A percentile compares a stretch with the other conserved stretches of the same genome.
Evolutionary conservation across 345 rosid genomes (phyloP).

Genomic region (Brassica incana): DNA sequence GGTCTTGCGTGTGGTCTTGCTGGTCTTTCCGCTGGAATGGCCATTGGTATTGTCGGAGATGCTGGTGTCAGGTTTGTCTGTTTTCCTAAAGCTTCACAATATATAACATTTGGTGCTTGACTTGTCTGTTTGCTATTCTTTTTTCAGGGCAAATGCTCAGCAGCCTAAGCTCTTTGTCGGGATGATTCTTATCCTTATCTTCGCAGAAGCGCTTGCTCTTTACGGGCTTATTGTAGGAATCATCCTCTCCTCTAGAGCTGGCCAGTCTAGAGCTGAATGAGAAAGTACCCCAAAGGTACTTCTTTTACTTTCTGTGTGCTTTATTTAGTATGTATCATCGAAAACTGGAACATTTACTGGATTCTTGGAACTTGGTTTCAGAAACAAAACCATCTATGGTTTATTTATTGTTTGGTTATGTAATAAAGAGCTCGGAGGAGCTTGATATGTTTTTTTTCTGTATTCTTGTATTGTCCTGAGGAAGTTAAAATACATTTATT

Average conservation of each 20-base stretch:
- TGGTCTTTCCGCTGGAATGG: slow-evolving; percentile 48
- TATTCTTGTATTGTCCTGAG: slow-evolving; percentile 33
- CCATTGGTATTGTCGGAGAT: slow-evolving; percentile 44
- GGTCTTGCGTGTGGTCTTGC: slow-evolving; percentile 48
- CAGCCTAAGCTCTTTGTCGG: slow-evolving; percentile 47
- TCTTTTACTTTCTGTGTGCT: slow-evolving; percentile 27
- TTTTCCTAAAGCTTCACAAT: too few species aligned
- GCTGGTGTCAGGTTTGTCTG: slow-evolving; percentile 41
- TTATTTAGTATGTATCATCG: slow-evolving; percentile 30
- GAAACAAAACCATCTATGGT: slow-evolving; percentile 14
- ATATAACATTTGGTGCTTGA: not conserved
- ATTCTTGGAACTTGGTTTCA: slow-evolving; percentile 29
- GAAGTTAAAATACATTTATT: slow-evolving; percentile 37
- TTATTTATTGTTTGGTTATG: slow-evolving; percentile 33
- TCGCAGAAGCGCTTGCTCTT: slow-evolving; percentile 45
- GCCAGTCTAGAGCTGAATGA: slow-evolving; percentile 47
- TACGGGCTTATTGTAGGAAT: slow-evolving; percentile 46
- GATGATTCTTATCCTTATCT: slow-evolving; percentile 45
- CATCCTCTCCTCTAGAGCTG: slow-evolving; percentile 44
- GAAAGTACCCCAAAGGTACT: slow-evolving; percentile 8
- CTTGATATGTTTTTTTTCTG: slow-evolving; percentile 24
- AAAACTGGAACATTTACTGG: slow-evolving; percentile 7
- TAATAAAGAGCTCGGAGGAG: slow-evolving; percentile 40
- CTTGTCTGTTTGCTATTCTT: not conserved
- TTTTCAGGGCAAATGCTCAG: slow-evolving; percentile 46